phyloP scores from a whole-genome alignment of 2,329 filamentous ascomycete genomes.

The Tolypocladium tundrense region DNA sequence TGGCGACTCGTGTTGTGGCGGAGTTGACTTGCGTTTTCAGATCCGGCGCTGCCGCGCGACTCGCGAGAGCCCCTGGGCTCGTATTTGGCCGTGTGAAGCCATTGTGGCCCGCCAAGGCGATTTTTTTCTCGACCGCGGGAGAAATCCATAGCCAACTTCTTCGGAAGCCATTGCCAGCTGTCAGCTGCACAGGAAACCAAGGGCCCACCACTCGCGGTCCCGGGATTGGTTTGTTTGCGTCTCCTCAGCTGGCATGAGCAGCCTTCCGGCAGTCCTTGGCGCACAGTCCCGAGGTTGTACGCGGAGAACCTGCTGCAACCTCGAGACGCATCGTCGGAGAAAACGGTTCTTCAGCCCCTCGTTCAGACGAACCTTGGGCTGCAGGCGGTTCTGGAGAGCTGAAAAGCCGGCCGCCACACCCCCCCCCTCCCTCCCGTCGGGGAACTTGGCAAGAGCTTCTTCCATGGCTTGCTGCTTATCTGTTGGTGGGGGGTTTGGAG shows the following conservation, averaged over 20 bases:
- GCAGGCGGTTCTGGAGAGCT: background rate
- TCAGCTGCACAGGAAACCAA: background rate
- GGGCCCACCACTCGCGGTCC: background rate
- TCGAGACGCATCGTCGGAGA: background rate
- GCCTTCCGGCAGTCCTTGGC: background rate
- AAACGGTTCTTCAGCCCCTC: background rate
- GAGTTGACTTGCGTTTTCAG: background rate
- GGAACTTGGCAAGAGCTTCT: background rate
- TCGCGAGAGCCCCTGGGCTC: background rate
- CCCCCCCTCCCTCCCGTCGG: background rate
- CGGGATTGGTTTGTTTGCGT: background rate
- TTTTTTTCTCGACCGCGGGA: background rate
- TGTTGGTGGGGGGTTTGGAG: background rate
- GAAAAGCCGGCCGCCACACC: background rate
- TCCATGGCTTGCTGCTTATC: background rate
- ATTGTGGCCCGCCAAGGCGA: background rate
- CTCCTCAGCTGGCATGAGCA: background rate
- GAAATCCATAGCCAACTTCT: background rate
- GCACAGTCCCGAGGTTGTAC: background rate
- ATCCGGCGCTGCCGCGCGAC: background rate
- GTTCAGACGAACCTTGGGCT: background rate
- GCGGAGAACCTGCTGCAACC: background rate
- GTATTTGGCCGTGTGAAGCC: background rate
- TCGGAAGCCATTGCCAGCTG: background rate
- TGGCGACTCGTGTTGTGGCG: background rate